Evolutionary conservation across 1,139 yeast genomes (phyloP).

Genomic region (Geotrichum restrictum): DNA sequence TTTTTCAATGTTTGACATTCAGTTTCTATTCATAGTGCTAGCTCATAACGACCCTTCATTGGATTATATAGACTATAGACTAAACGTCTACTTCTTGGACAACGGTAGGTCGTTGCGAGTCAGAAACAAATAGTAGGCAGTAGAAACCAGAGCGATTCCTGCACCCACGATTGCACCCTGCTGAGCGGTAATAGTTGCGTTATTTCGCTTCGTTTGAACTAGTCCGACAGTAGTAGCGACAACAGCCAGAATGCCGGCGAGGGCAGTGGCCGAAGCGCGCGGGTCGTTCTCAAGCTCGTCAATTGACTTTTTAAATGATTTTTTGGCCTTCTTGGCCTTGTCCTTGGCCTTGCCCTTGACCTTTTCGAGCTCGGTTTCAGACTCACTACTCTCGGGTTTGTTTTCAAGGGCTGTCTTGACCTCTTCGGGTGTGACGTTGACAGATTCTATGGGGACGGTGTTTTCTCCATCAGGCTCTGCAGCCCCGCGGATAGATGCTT

Average conservation of each 20-base stretch:
- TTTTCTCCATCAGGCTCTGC: slow-evolving; percentile 23
- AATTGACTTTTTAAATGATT: slow-evolving; percentile 4
- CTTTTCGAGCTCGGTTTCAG: slow-evolving; percentile 4
- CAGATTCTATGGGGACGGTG: slow-evolving; percentile 25
- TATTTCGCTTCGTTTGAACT: slow-evolving; percentile 9
- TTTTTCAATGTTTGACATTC: background rate
- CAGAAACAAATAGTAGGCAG: slow-evolving; percentile 3
- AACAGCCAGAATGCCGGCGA: slow-evolving; percentile 10
- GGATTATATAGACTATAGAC: too few relatives aligned
- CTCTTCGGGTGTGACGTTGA: slow-evolving; percentile 22
- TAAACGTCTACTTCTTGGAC: background rate
- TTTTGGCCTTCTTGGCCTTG: slow-evolving; percentile 5
- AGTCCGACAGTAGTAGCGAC: slow-evolving; percentile 9
- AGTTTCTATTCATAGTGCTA: background rate
- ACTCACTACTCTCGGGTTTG: background rate
- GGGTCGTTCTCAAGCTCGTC: slow-evolving; percentile 7
- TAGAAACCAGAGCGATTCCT: slow-evolving; percentile 10
- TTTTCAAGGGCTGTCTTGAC: slow-evolving; percentile 18
- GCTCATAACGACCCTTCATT: too few relatives aligned
- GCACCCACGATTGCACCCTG: slow-evolving; percentile 9
- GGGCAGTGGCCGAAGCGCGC: slow-evolving; percentile 6
- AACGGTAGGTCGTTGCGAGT: background rate
- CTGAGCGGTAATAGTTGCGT: background rate
- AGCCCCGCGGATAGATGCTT: slow-evolving; percentile 24
- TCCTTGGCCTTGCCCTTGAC: slow-evolving; percentile 18